Base-by-base conservation (phyloP, 495 filamentous ascomycete genomes). In the Podospora appendiculata region DNA sequence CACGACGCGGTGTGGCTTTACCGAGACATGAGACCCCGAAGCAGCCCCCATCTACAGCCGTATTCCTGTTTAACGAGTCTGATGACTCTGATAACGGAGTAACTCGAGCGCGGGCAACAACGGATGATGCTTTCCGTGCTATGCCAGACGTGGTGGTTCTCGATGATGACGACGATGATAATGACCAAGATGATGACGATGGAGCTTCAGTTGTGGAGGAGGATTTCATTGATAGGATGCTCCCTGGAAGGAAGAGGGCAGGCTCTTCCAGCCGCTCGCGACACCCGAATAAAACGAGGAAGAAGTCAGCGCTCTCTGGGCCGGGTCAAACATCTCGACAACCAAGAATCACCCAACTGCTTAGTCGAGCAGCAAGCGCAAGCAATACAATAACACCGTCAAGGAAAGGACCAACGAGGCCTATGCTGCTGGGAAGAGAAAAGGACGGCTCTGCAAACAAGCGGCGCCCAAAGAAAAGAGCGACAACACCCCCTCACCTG, bases 1-100 rank as follows among this genome's bases (percentile, higher is more conserved):
- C 60, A 25, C 78, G 77, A 49, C 78, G 78, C 54, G 87, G 83
- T 19, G 70, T 87, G 17, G 83, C 83, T 38, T 55, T 68, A 36
- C 68, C 58, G 45, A 65, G 60, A 8, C 68, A 65, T 19, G 42
- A 45, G 8, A 63, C 58, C 1, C 49, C 64, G 6, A 65, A 42
- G 41, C 53, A 52, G 25, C 25, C 25, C 2, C 25, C 25, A 4
- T 50, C 54, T 4, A 47, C 45, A 34, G 51, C 56, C n/a, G 51
- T 59, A 11, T 62, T 72, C 13, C 61, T 74, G 45, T 70, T 77
- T 46, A 74, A 78, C 35, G 76, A 79, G 25, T 76, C 75, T 33
- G 75, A 76, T n/a, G 62, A 64, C 9, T 63, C 63, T 2, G 66
- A 70, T 14, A 58, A 62, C 33, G 58, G 66, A 42, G 50, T 55